Percentiles rank a stretch among this genome's conserved stretches.
phyloP scores from a whole-genome alignment of 768 basidiomycete genomes.

The Mycena galericulata region DNA sequence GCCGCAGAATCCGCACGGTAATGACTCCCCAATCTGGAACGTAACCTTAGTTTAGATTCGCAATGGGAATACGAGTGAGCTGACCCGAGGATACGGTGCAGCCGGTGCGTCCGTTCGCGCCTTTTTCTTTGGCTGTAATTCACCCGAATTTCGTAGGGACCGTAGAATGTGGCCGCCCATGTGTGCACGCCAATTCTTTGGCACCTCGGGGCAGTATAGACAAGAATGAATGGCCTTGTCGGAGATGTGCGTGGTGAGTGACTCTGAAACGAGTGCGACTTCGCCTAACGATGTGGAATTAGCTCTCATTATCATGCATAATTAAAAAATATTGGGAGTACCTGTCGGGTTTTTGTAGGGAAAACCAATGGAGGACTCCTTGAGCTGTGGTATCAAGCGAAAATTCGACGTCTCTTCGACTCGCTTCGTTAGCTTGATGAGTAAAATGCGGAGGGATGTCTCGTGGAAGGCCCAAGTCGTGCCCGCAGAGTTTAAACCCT shows the following conservation, averaged over 20 bases:
- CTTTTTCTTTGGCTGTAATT: background rate
- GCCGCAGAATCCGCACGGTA: conserved; percentile 4
- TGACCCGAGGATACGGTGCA: background rate
- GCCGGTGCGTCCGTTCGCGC: too few relatives aligned
- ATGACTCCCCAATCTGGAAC: background rate
- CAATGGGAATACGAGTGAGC: background rate
- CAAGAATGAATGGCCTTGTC: background rate
- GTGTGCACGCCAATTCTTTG: conserved; percentile 2
- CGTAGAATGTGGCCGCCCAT: background rate
- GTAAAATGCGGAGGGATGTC: background rate
- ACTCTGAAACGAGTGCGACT: background rate
- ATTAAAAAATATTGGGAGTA: background rate
- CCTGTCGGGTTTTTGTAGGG: background rate
- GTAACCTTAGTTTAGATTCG: background rate
- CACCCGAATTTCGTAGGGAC: background rate
- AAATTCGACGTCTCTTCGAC: background rate
- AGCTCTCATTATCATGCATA: background rate
- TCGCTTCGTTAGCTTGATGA: background rate
- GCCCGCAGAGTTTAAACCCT: background rate
- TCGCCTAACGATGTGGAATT: background rate
- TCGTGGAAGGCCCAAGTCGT: background rate
- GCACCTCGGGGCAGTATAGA: background rate
- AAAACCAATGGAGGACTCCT: background rate
- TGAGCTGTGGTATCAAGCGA: background rate
- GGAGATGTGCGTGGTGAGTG: background rate